phyloP scores from a whole-genome alignment of 2,329 filamentous ascomycete species.

The Bertia moriformis region DNA sequence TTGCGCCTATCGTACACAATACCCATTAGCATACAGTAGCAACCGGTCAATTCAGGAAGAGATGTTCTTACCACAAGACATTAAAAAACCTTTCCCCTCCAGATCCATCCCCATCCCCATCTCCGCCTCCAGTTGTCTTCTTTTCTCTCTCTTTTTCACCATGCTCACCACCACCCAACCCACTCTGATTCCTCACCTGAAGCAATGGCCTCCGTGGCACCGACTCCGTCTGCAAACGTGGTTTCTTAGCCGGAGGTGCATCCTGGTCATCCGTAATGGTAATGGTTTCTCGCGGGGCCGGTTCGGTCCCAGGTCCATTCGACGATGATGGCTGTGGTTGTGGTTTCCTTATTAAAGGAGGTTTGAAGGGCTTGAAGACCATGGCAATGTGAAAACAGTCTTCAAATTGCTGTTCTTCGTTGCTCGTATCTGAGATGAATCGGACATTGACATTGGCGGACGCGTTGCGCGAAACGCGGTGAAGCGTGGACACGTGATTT shows the following conservation, averaged over 20 bases:
- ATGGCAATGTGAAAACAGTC: constrained; percentile 8
- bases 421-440: background rate
- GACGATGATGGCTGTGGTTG: constrained; percentile 2
- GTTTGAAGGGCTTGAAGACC: constrained; percentile 28
- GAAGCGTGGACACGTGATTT: background rate
- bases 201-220: no score
- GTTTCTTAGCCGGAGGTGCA: constrained; percentile 17
- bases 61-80: constrained; percentile 24
- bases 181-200: no score
- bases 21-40: no score
- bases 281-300: no score
- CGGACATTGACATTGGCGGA: no score
- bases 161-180: no score
- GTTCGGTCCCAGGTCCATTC: no score
- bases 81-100: constrained; percentile 28
- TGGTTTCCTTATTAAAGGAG: constrained; percentile 23
- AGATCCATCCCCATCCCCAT: constrained; percentile 4
- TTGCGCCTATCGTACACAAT: constrained; percentile 38
- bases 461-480: background rate
- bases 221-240: no score
- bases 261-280: constrained; percentile 4
- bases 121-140: constrained; percentile 4
- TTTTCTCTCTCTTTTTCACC: no score
- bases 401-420: background rate
- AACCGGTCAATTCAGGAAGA: background rate